A percentile compares a stretch with the other conserved stretches of the same genome.
Evolutionary conservation across 2,329 filamentous ascomycete genomes (phyloP).

Genomic region (Penicillium sp.): DNA sequence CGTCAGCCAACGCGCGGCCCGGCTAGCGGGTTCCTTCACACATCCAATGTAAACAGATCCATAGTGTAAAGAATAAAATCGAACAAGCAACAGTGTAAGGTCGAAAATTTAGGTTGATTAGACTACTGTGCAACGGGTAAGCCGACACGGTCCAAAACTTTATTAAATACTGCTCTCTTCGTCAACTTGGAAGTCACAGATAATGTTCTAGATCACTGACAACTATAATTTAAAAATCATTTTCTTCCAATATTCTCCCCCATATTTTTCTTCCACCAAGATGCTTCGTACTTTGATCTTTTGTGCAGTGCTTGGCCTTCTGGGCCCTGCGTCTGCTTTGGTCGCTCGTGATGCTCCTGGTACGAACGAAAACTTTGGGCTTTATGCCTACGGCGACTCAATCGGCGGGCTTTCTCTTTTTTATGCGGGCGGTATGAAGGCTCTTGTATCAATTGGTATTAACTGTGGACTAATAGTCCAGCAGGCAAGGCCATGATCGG

Average conservation of each 20-base stretch:
- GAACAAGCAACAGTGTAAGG: too few relatives aligned
- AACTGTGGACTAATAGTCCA: not conserved
- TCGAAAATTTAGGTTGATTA: not conserved
- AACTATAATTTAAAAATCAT: not conserved
- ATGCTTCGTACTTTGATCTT: not conserved
- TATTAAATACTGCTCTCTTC: not conserved
- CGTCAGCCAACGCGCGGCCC: constrained; percentile 12
- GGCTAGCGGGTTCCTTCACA: not conserved
- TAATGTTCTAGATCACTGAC: not conserved
- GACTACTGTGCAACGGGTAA: not conserved
- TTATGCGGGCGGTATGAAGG: constrained; percentile 5
- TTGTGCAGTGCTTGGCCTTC: not conserved
- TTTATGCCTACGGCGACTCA: constrained; percentile 14
- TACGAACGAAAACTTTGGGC: constrained; percentile 1
- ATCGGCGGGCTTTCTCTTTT: constrained; percentile 11
- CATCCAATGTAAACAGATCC: not conserved
- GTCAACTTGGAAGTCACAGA: not conserved
- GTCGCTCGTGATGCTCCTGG: not conserved
- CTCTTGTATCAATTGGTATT: not conserved
- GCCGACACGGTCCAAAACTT: not conserved
- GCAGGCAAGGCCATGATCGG: constrained; percentile 12
- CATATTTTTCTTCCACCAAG: not conserved
- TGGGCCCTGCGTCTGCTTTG: constrained; percentile 3
- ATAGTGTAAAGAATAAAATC: not conserved
- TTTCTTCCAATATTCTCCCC: not conserved